Percentiles rank a stretch among this genome's conserved stretches.
Conservation (phyloP, 768 basidiomycete genomes). For the Mycena polygramma region DNA sequence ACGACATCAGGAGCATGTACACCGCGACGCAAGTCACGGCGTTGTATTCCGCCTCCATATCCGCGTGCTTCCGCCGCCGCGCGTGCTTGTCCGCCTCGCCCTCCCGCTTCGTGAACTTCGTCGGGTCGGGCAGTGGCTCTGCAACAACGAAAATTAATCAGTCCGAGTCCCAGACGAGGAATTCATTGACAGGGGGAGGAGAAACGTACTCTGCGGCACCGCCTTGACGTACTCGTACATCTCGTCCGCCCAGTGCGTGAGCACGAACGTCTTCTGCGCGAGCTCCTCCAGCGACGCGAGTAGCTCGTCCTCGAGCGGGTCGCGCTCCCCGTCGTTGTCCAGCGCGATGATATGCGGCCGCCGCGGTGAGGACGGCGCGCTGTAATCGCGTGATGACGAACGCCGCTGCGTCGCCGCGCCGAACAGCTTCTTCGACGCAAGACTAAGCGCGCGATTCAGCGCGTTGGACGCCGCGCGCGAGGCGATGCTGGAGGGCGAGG, state of each 20-base stretch:
- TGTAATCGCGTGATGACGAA: slow-evolving; percentile 52
- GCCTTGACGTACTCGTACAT: slow-evolving; percentile 92
- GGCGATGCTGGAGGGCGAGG: slow-evolving; percentile 72
- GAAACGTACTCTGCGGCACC: slow-evolving; percentile 80
- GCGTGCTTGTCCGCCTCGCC: slow-evolving; percentile 83
- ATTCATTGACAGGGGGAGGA: not conserved
- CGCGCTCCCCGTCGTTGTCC: slow-evolving; percentile 62
- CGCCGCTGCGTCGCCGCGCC: slow-evolving; percentile 60
- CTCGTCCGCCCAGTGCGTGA: slow-evolving; percentile 95
- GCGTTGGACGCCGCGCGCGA: slow-evolving; percentile 80
- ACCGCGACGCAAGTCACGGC: slow-evolving; percentile 90
- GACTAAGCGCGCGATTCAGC: slow-evolving; percentile 80
- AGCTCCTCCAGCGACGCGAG: slow-evolving; percentile 86
- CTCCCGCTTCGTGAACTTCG: slow-evolving; percentile 77
- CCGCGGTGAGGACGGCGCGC: slow-evolving; percentile 67
- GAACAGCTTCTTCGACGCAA: slow-evolving; percentile 87
- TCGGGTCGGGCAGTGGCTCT: slow-evolving; percentile 88
- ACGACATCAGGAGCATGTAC: slow-evolving; percentile 92
- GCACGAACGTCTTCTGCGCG: slow-evolving; percentile 95
- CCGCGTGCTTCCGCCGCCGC: slow-evolving; percentile 75
- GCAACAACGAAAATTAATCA: slow-evolving; percentile 3
- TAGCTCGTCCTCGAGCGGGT: slow-evolving; percentile 87
- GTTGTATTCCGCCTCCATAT: slow-evolving; percentile 84
- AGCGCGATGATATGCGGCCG: slow-evolving; percentile 66
- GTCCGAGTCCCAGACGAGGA: too few relatives aligned